phyloP scores from a whole-genome alignment of 495 filamentous ascomycete genomes.

The Chaetomium cochliodes region DNA sequence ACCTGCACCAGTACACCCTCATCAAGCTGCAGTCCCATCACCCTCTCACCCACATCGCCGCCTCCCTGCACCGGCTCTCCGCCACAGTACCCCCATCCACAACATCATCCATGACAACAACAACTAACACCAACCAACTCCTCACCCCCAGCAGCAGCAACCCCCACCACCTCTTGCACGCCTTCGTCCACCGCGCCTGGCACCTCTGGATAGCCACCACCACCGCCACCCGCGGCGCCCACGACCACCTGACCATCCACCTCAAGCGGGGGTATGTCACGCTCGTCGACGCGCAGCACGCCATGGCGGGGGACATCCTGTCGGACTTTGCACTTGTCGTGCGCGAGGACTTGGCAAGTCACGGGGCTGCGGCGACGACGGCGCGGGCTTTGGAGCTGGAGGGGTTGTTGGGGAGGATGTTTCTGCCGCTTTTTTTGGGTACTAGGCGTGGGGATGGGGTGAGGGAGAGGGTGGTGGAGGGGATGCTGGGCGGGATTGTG shows the following conservation, averaged over 20 bases:
- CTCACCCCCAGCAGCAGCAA: neutral
- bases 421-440: conserved; percentile 31
- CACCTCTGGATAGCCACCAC: conserved; percentile 31
- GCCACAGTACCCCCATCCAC: too few relatives aligned
- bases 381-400: conserved; percentile 31
- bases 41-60: conserved; percentile 27
- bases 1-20: conserved; percentile 25
- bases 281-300: conserved; percentile 22
- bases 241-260: conserved; percentile 36
- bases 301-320: conserved; percentile 22
- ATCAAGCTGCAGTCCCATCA: conserved; percentile 27
- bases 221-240: conserved; percentile 16
- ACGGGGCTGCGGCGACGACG: conserved; percentile 28
- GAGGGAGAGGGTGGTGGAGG: conserved; percentile 14
- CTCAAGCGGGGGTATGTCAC: conserved; percentile 37
- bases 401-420: conserved; percentile 31
- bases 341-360: neutral
- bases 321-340: conserved; percentile 20
- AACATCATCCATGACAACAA: neutral
- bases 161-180: conserved; percentile 8
- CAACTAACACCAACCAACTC: neutral
- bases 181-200: conserved; percentile 29
- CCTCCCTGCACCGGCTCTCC: conserved; percentile 4
- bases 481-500: conserved; percentile 21
- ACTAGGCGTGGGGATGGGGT: conserved; percentile 20